Evolutionary conservation across 805 yeast species (phyloP).

Genomic region (Candida pseudoglaebosa): DNA sequence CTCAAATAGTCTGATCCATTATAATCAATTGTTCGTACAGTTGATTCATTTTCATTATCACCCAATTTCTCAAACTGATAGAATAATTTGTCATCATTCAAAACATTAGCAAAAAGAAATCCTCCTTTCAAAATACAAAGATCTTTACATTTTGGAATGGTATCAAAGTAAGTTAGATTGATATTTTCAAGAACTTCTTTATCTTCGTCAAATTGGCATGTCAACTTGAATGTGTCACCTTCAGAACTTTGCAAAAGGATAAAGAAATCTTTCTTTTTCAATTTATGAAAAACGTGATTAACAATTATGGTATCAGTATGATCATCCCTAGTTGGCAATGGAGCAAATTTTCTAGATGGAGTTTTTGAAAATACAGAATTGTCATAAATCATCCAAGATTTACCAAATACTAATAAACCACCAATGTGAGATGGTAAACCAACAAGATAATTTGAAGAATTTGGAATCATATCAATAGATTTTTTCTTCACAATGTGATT

Average conservation of each 20-base stretch:
- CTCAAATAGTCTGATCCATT: conserved; percentile 4
- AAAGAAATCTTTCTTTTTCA: conserved; percentile 59
- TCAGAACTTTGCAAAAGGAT: conserved; percentile 61
- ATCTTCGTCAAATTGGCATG: conserved; percentile 47
- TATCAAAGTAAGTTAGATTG: conserved; percentile 68
- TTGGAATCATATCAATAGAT: conserved; percentile 13
- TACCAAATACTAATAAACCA: conserved; percentile 65
- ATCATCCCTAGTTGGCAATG: conserved; percentile 50
- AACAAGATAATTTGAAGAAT: conserved; percentile 49
- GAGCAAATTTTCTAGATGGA: conserved; percentile 26
- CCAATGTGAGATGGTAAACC: conserved; percentile 69
- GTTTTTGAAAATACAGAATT: conserved; percentile 11
- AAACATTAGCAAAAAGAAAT: conserved; percentile 63
- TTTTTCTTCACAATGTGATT: conserved; percentile 61
- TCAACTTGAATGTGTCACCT: conserved; percentile 71
- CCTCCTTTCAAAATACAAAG: conserved; percentile 71
- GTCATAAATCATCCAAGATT: conserved; percentile 50
- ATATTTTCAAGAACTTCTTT: conserved; percentile 40
- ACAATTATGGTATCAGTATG: conserved; percentile 36
- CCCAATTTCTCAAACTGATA: conserved; percentile 81
- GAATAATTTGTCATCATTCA: conserved; percentile 58
- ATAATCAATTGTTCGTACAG: conserved; percentile 11
- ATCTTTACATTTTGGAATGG: conserved; percentile 56
- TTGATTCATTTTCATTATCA: conserved; percentile 40
- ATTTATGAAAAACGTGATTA: conserved; percentile 59